phyloP scores from a whole-genome alignment of 139 green algal genomes.

The Chlorella sp. region DNA sequence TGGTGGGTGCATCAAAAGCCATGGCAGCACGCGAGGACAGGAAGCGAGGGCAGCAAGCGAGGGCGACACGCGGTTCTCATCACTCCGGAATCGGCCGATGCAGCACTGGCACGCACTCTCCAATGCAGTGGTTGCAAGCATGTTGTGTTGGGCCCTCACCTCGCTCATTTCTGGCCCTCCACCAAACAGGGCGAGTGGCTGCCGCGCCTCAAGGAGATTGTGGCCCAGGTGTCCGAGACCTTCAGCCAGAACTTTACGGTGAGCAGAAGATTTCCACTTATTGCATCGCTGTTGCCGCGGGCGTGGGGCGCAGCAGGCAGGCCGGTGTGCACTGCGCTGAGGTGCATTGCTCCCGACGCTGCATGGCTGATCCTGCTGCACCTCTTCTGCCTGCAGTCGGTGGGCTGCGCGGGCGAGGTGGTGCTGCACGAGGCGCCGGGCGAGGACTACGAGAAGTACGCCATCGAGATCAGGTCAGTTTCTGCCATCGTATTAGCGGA shows the following conservation, averaged over 20 bases:
- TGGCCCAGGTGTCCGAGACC: constrained; percentile 74
- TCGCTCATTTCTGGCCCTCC: background rate
- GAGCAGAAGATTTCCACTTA: background rate
- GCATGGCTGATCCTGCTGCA: background rate
- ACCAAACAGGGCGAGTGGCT: constrained; percentile 80
- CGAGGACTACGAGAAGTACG: constrained; percentile 78
- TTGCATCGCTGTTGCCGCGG: background rate
- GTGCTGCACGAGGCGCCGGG: constrained; percentile 61
- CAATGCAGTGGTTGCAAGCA: background rate
- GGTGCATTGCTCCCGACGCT: too few relatives aligned
- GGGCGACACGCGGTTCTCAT: background rate
- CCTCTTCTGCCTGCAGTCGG: constrained; percentile 28
- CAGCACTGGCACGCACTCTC: background rate
- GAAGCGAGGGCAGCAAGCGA: too few relatives aligned
- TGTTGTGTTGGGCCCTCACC: background rate
- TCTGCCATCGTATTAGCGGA: too few relatives aligned
- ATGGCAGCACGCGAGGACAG: too few relatives aligned
- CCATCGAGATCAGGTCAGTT: constrained; percentile 67
- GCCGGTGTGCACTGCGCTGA: background rate
- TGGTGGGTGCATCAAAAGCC: too few relatives aligned
- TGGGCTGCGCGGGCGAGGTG: constrained; percentile 87
- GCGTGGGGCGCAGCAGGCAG: background rate
- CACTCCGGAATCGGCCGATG: background rate
- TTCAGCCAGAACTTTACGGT: constrained; percentile 82
- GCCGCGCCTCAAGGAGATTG: constrained; percentile 72